Conservation (phyloP, 352 stramenopile genomes). For the Phytophthora brassicae region DNA sequence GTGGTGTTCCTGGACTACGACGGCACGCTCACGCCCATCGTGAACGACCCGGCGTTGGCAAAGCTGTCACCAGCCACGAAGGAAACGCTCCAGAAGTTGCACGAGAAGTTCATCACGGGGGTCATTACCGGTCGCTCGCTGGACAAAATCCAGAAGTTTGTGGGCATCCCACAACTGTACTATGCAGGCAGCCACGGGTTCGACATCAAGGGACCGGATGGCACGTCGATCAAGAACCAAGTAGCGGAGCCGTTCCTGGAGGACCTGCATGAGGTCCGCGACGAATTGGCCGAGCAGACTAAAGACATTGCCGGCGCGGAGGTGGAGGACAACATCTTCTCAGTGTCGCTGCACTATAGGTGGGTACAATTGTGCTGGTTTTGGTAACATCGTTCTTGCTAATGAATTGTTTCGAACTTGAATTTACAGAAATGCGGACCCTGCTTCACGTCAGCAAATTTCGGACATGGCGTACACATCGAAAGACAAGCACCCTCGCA, state of each 20-base stretch:
- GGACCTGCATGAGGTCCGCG: conserved; percentile 62
- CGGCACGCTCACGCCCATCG: conserved; percentile 89
- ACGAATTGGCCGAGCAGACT: conserved; percentile 47
- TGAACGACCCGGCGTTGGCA: conserved; percentile 82
- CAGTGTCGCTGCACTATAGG: conserved; percentile 88
- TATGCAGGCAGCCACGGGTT: conserved; percentile 91
- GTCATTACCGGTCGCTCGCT: conserved; percentile 88
- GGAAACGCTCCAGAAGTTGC: conserved; percentile 74
- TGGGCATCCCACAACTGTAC: conserved; percentile 85
- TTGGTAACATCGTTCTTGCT: no score
- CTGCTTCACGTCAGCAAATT: conserved; percentile 39
- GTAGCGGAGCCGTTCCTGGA: conserved; percentile 74
- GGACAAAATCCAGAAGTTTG: conserved; percentile 89
- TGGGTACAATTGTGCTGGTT: conserved; percentile 29
- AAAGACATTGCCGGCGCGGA: conserved; percentile 56
- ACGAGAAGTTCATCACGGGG: conserved; percentile 79
- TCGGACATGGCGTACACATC: conserved; percentile 42
- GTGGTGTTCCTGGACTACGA: conserved; percentile 91
- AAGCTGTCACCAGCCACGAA: conserved; percentile 68
- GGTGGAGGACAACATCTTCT: conserved; percentile 91
- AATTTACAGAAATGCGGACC: conserved; percentile 59
- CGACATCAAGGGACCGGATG: conserved; percentile 83
- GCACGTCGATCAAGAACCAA: conserved; percentile 83
- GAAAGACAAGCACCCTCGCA: conserved; percentile 52
- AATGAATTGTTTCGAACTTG: no score